Evolutionary conservation across 345 rosid genomes (phyloP).

Genomic region (Physaria fendleri): DNA sequence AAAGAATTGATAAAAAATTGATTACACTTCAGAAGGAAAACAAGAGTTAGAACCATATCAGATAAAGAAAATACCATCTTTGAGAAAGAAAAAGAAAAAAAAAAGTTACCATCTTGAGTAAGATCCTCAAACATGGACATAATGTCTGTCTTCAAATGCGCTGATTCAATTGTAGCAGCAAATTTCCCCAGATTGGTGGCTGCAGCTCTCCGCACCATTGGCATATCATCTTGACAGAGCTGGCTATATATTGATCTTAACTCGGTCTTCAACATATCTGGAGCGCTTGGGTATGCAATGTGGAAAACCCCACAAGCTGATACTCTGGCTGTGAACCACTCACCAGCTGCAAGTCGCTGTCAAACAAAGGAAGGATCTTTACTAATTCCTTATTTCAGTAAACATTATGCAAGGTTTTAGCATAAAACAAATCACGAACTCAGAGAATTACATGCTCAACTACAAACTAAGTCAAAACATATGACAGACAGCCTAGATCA

Average conservation of each 20-base stretch:
- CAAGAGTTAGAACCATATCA: neutral
- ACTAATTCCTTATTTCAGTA: neutral
- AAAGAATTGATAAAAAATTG: neutral
- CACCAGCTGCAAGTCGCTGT: constrained; percentile 93
- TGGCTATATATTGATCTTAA: constrained; percentile 60
- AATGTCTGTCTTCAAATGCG: constrained; percentile 74
- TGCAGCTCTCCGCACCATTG: constrained; percentile 97
- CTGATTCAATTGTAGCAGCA: constrained; percentile 86
- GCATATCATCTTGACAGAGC: constrained; percentile 98
- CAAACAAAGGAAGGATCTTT: neutral
- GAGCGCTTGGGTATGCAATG: constrained; percentile 85
- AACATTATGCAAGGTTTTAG: neutral
- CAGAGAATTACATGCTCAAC: neutral
- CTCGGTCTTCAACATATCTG: constrained; percentile 65
- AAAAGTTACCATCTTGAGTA: constrained; percentile 98
- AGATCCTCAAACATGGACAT: constrained; percentile 91
- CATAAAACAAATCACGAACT: neutral
- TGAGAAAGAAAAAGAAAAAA: no score
- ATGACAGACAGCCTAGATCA: neutral
- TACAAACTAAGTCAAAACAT: neutral
- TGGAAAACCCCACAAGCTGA: constrained; percentile 90
- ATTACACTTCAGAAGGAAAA: neutral
- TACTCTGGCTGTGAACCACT: constrained; percentile 96
- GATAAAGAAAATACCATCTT: constrained; percentile 8
- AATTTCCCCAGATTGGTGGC: constrained; percentile 85